A percentile compares a stretch with the other conserved stretches of the same genome.
phyloP scores from a whole-genome alignment of 768 basidiomycete genomes.

The Hortiboletus campestris region DNA sequence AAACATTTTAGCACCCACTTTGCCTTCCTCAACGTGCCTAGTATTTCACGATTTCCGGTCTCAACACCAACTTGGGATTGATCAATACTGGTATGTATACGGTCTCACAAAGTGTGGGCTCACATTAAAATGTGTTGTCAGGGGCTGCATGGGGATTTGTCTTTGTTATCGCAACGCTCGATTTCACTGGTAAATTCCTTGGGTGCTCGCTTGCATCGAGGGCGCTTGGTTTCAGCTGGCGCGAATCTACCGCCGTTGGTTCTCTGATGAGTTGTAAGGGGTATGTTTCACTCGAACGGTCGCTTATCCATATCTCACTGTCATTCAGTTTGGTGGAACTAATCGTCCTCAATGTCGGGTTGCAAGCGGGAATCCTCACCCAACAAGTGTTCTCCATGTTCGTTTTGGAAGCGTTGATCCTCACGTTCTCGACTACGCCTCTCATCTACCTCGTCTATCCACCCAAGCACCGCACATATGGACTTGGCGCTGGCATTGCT shows the following conservation, averaged over 20 bases:
- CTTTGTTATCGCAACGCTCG: constrained; percentile 70
- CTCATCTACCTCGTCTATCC: constrained; percentile 70
- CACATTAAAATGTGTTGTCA: constrained; percentile 19
- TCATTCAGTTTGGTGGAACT: constrained; percentile 74
- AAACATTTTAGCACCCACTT: not conserved
- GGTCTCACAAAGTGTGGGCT: not conserved
- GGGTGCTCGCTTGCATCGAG: constrained; percentile 74
- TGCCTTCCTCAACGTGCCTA: constrained; percentile 27
- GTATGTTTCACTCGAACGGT: constrained; percentile 39
- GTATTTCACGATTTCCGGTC: constrained; percentile 93
- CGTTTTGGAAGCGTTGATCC: constrained; percentile 76
- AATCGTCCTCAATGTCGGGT: constrained; percentile 94
- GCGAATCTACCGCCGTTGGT: constrained; percentile 84
- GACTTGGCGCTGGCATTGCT: constrained; percentile 20
- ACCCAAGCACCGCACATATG: constrained; percentile 51
- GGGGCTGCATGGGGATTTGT: constrained; percentile 88
- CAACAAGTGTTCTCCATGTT: constrained; percentile 92
- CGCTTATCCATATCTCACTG: constrained; percentile 1
- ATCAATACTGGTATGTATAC: constrained; percentile 61
- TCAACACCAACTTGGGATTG: constrained; percentile 87
- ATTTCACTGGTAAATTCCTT: constrained; percentile 87
- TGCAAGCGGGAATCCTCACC: constrained; percentile 74
- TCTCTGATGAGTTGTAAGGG: constrained; percentile 96
- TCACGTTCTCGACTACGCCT: constrained; percentile 89
- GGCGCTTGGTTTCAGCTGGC: constrained; percentile 69